A percentile compares a stretch with the other conserved stretches of the same genome.
Evolutionary conservation across 306 rosid genomes (phyloP).

Genomic region (Hippophae rhamnoides): DNA sequence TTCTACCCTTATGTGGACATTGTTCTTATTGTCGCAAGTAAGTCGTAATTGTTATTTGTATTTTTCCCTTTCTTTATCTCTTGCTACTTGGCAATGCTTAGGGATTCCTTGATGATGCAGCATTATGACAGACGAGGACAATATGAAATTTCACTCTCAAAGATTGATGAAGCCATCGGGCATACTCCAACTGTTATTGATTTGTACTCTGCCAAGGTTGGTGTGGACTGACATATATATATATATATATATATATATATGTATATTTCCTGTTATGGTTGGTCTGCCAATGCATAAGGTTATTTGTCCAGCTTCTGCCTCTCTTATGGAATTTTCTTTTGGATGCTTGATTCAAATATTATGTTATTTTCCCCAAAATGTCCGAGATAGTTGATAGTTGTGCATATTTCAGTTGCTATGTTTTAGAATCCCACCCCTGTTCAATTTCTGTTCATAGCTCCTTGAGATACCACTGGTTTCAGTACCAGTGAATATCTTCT

Average conservation of each 20-base stretch:
- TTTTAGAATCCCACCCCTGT: too few species aligned
- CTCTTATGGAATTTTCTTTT: background rate
- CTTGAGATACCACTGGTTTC: too few species aligned
- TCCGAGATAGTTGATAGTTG: too few species aligned
- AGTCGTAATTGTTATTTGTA: conserved; percentile 9
- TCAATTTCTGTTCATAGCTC: too few species aligned
- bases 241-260: too few species aligned
- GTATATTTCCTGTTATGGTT: conserved; percentile 7
- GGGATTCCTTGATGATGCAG: conserved; percentile 44
- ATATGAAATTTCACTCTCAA: conserved; percentile 60
- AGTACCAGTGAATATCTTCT: too few species aligned
- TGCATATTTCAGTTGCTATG: too few species aligned
- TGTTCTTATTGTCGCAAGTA: conserved; percentile 95
- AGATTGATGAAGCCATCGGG: conserved; percentile 75
- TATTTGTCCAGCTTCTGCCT: background rate
- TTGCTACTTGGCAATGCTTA: conserved; percentile 14
- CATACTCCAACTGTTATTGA: conserved; percentile 98
- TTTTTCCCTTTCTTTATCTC: background rate
- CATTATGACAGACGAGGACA: conserved; percentile 90
- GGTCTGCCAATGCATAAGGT: background rate
- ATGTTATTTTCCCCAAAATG: too few species aligned
- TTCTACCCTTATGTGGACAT: conserved; percentile 88
- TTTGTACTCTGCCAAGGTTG: conserved; percentile 87
- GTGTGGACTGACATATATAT: conserved; percentile 7
- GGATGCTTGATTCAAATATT: background rate